Base-by-base conservation (phyloP, 176 grass and related monocot genomes). In the Carex littledalei region DNA sequence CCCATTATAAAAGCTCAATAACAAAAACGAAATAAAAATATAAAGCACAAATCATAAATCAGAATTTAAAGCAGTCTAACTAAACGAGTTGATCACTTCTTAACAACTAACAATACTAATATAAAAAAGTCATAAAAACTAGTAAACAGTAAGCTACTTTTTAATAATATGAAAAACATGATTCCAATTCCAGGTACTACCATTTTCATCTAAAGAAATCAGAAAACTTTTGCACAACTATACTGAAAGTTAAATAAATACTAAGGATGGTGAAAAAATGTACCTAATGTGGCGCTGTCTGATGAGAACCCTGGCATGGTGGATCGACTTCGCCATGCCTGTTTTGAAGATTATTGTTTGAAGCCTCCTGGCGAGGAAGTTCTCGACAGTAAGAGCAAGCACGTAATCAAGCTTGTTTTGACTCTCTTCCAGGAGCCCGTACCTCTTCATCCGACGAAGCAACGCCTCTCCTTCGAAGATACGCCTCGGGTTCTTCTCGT, bases 351-450 rank as follows among this genome's bases (percentile, higher is more conserved):
- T 90, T 14, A 91, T 89, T 5, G 90, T 94, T 67, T 94, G 92
- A 34, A 94, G 92, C 1, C 90, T 88, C 12, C 84, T 78, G 54
- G 91, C 90, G 1, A 94, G 83, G 45, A 94, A 94, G 72, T 94
- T 90, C 88, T 94, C 90, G 12, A 94, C 92, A 17, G 92, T 92
- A 31, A 94, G 90, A 0, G 86, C 92, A 56, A 94, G 84, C 18
- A 94, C 88, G 0, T 94, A 94, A 87, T 94, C 92, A 1, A 94
- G 90, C 90, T 94, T 94, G 86, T 88, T 86, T 84, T 94, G 90
- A 9, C 62, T 85, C 86, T 92, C 90, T 0, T 90, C 71, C 3
- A 94, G 87, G 22, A 94, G 89, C 12, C 89, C 92, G 67, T 94
- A 94, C 18, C 82, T 78, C 78, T 94, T 90, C 92, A 94, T 94